phyloP scores from a whole-genome alignment of 1,284 basidiomycete species.

The Volvariella volvacea region DNA sequence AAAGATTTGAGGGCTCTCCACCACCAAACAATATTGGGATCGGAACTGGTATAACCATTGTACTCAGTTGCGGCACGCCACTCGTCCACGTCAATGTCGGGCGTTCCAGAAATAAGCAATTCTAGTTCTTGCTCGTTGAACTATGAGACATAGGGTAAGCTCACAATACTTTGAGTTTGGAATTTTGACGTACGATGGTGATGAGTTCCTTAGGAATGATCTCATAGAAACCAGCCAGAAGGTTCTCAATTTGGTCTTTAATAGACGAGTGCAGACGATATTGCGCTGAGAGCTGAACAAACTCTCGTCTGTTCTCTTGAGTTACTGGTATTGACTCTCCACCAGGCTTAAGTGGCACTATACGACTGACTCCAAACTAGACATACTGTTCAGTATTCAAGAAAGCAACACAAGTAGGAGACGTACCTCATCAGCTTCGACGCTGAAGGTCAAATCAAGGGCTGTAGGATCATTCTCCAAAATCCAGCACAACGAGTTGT shows the following conservation, averaged over 20 bases:
- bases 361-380: conserved; percentile 84
- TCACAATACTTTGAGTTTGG: conserved; percentile 4
- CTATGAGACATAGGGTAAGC: conserved; percentile 33
- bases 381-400: conserved; percentile 5
- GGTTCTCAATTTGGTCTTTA: conserved; percentile 91
- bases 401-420: not conserved
- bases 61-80: conserved; percentile 95
- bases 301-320: conserved; percentile 95
- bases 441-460: conserved; percentile 83
- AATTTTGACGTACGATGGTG: conserved; percentile 52
- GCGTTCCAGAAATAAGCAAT: conserved; percentile 94
- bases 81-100: conserved; percentile 98
- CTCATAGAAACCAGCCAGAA: conserved; percentile 93
- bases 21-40: conserved; percentile 98
- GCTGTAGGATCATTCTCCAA: conserved; percentile 84
- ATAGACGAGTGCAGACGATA: conserved; percentile 94
- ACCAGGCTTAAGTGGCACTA: conserved; percentile 80
- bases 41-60: conserved; percentile 79
- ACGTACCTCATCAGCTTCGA: conserved; percentile 86
- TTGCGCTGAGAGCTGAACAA: conserved; percentile 87
- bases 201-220: conserved; percentile 86
- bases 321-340: conserved; percentile 84
- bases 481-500: conserved; percentile 90
- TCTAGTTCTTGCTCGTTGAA: conserved; percentile 99
- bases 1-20: conserved; percentile 98